Base-by-base conservation (phyloP, 108 stramenopile genomes). In the Poteriospumella lacustris region DNA sequence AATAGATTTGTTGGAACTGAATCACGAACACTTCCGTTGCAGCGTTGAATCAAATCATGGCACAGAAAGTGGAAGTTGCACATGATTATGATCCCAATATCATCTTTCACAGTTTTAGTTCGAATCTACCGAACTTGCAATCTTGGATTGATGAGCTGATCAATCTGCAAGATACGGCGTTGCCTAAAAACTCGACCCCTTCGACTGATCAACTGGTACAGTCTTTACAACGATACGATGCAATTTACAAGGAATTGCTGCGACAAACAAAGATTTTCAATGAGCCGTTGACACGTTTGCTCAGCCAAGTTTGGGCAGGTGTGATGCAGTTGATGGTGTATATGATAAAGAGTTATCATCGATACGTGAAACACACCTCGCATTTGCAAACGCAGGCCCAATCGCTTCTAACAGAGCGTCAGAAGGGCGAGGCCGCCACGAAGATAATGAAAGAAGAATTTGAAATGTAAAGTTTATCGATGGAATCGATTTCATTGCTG, bases 131-230 rank as follows among this genome's bases (percentile, higher is more conserved):
- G 26, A 15, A 34, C 31, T 56, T 73, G 19, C 12, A 56, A 15
- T 52, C 70, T 28, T 73, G 70, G 70, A 73, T 73, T 33, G 70
- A 73, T 34, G 70, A 73, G 26, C 28, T 73, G 3, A 39, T 73
- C 31, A 5, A 9, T 12, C 5, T 73, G 43, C 5, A 24, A 34
- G 33, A 5, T 26, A 38, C 26, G 28, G 31, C 40, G 26, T 34
- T 73, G 9, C 70, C 70, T 5, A 31, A 5, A 29, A 44, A 15
- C 24, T 3, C 5, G 12, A 39, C 9, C 31, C 70, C 70, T 26
- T 33, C 70, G 5, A 73, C 70, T 12, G 70, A 73, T 5, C 26
- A 5, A 29, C 70, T 73, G 38, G 70, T 73, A 26, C 44, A 73
- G 31, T n/a, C 70, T 19, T 26, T 73, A 3, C 47, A 56, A 52